Evolutionary conservation across 768 basidiomycete genomes (phyloP), one percentile per base, ranked within the genome.

Genomic region (Mycena galopus): DNA sequence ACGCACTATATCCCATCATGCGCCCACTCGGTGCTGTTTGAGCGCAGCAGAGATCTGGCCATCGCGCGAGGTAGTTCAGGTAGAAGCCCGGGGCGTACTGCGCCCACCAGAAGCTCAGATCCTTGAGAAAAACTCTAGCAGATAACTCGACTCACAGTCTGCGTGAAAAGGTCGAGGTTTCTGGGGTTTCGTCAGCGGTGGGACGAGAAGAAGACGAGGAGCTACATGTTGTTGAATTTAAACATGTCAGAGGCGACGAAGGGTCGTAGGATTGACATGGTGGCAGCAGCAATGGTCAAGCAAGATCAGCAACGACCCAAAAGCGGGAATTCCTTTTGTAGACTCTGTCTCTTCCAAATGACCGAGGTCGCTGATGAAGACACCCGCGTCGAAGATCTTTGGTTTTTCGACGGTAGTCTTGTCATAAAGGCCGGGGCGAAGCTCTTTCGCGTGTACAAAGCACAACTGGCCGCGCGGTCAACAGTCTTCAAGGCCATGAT

Each of bases 101-200:
- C 21, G 21, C 33, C 21, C 37, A 21, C 66, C 32, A 19, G 16
- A 9, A 11, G 29, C n/a, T 61, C 65, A 57, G 23, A 47, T 55
- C 12, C n/a, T n/a, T 19, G 51, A 14, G 33, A 16, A 19, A 35
- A 4, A 44, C 29, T 27, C 2, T 19, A 59, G 27, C 33, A 3
- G 12, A 47, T 4, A 21, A 44, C 17, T 29, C 84, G n/a, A 39
- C 92, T 78, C 77, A 96, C 97, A 25, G 98, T 99, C 83, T 99
- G 97, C 55, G 98, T 98, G 96, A 96, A 98, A 55, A 96, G 86
- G 81, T 99, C 97, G 78, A 97, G 84, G 82, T 99, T 99, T 72
- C 95, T 96, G 81, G 1, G 59, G 9, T 56, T 67, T 33, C 16
- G 47, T 78, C 39, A 72, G 66, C 74, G 53, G 33, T 37, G 39